Evolutionary conservation across 1,284 basidiomycete genomes (phyloP).

Genomic region (Heterobasidion occidentale): DNA sequence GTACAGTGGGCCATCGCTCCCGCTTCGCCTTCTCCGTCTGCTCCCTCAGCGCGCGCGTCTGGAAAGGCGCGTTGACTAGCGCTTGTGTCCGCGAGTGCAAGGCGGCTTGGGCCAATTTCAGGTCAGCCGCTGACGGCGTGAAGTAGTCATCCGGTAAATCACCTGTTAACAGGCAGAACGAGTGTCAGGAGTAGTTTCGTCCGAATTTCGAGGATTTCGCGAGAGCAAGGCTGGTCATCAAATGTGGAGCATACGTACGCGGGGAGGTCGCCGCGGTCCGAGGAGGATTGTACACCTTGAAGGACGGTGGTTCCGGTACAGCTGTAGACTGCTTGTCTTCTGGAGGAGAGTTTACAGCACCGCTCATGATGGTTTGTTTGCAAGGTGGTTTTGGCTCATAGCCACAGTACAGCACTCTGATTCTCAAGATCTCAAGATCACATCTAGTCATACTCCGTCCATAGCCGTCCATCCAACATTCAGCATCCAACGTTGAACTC

Average conservation of each 20-base stretch:
- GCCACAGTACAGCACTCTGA: not conserved
- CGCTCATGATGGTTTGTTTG: not conserved
- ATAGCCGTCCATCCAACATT: no score
- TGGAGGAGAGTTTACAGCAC: not conserved
- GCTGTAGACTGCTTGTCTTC: not conserved
- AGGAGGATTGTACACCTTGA: conserved; percentile 1
- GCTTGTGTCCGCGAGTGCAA: conserved; percentile 56
- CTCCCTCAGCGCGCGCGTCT: conserved; percentile 63
- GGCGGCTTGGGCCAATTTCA: conserved; percentile 62
- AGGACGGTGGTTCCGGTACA: not conserved
- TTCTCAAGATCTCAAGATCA: not conserved
- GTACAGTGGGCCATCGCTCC: conserved; percentile 66
- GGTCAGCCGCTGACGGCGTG: conserved; percentile 64
- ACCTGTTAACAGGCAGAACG: conserved; percentile 10
- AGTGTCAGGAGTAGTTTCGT: no score
- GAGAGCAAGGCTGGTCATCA: not conserved
- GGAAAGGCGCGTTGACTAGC: conserved; percentile 71
- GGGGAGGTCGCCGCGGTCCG: not conserved
- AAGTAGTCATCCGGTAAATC: conserved; percentile 69
- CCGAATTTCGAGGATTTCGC: no score
- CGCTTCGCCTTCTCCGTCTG: conserved; percentile 52
- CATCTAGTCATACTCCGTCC: no score
- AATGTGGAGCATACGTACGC: not conserved
- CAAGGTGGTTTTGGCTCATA: no score
- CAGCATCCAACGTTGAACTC: no score